Base-by-base conservation (phyloP, 805 yeast species). In the Myxozyma melibiosi region DNA sequence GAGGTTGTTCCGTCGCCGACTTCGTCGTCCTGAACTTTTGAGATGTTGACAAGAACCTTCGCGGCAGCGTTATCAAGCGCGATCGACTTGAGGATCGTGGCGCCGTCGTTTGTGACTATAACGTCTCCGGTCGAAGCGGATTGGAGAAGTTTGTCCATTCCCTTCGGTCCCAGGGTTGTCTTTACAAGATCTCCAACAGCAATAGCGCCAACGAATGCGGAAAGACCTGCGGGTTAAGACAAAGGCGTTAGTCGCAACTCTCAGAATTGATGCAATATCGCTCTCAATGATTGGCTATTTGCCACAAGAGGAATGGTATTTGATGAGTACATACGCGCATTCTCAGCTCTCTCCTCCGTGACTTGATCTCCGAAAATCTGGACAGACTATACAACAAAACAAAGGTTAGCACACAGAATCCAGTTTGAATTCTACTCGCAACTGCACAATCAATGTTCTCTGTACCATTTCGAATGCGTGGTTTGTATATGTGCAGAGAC, bases 1-100 rank as follows among this genome's bases (percentile, higher is more conserved):
- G 96, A 86, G 1, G 99, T 92, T 42, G 99, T 92, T 65, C 99
- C 99, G 74, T 92, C 99, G 58, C 99, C 99, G 63, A 94, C 96
- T 73, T 92, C 98, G 58, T 95, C 96, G 71, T 92, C 99, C 76
- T 92, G 99, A 2, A 96, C 90, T 71, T 95, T 86, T 16, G 97
- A 88, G 56, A 92, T 88, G 71, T 92, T 96, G 52, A 92, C 99
- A 65, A 92, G 77, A 58, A 92, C 91, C 72, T 90, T 90, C 11
- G 99, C 99, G 9, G 99, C 99, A 8, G 98, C 98, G 68, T 94
- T 92, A 70, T 91, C 97, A 65, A 94, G 82, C 14, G 98, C 97
- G 67, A 94, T 92, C 1, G 96, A 81, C 68, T 91, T 90, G 64
- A 94, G 77, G 63, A 94, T 94, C 2, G 99, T 94, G 49, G 99